phyloP scores from a whole-genome alignment of 1,139 yeast species.

The Waltiozyma sp. region DNA sequence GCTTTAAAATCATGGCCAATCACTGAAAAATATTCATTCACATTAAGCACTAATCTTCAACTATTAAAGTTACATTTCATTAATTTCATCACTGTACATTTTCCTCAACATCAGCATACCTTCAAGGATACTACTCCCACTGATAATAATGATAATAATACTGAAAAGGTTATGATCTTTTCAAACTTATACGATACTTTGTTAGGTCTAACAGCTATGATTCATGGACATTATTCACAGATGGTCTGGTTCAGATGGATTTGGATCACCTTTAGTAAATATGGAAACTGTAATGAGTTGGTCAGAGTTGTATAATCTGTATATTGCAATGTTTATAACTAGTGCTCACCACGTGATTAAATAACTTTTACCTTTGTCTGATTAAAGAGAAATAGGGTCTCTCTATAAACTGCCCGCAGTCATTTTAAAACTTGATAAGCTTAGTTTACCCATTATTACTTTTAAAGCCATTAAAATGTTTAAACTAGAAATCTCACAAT shows the following conservation, averaged over 20 bases:
- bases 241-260: slow-evolving; percentile 94
- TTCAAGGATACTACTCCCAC: background rate
- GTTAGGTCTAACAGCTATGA: slow-evolving; percentile 48
- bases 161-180: background rate
- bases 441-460: too few species aligned
- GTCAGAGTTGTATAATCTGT: slow-evolving; percentile 12
- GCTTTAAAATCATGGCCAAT: slow-evolving; percentile 36
- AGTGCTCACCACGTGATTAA: too few species aligned
- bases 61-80: background rate
- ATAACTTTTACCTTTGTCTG: too few species aligned
- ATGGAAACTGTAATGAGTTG: slow-evolving; percentile 57
- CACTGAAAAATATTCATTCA: slow-evolving; percentile 40
- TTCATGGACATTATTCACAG: slow-evolving; percentile 74
- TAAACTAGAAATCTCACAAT: too few species aligned
- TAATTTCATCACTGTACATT: background rate
- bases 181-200: background rate
- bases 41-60: slow-evolving; percentile 30
- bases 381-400: too few species aligned
- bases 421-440: too few species aligned
- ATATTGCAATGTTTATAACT: too few species aligned
- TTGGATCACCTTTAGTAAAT: slow-evolving; percentile 69
- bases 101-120: background rate
- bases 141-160: too few species aligned
- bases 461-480: too few species aligned
- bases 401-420: too few species aligned